These are phyloP conservation scores for Penicillium arizonense DNA, from an alignment of 495 filamentous ascomycete species.

Conservation along the genomic window DNA sequence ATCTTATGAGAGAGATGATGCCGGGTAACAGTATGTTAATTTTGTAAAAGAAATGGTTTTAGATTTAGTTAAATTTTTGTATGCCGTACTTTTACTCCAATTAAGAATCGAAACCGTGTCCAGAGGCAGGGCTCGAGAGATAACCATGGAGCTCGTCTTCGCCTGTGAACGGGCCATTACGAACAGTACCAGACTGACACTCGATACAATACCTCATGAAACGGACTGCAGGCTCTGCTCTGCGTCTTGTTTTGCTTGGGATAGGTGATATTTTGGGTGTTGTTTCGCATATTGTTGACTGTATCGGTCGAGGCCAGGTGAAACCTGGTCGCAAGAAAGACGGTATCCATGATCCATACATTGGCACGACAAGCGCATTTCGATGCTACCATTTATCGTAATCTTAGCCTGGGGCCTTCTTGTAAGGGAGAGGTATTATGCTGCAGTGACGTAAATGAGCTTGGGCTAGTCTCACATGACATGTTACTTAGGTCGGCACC, in stretches of 20 bases:
- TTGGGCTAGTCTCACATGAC: too few relatives aligned
- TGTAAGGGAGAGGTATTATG: background rate
- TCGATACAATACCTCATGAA: slow-evolving; percentile 20
- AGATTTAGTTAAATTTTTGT: background rate
- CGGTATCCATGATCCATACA: slow-evolving; percentile 7
- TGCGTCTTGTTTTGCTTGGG: slow-evolving; percentile 4
- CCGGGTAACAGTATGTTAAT: slow-evolving; percentile 10
- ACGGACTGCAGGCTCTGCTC: slow-evolving; percentile 17
- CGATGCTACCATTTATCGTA: background rate
- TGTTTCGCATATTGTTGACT: slow-evolving; percentile 9
- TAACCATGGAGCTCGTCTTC: slow-evolving; percentile 13
- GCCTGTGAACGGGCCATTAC: slow-evolving; percentile 11
- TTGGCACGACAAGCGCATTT: background rate
- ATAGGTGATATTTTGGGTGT: slow-evolving; percentile 7
- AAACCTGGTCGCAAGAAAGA: slow-evolving; percentile 24
- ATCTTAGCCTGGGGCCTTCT: background rate
- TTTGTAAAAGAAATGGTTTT: slow-evolving; percentile 4
- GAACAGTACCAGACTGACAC: slow-evolving; percentile 30
- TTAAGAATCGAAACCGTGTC: slow-evolving; percentile 9
- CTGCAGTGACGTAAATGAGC: background rate
- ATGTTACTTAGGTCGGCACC: too few relatives aligned
- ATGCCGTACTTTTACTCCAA: too few relatives aligned
- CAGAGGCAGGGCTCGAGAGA: slow-evolving; percentile 9
- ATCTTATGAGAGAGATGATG: slow-evolving; percentile 10
- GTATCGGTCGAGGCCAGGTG: slow-evolving; percentile 20